Conservation (phyloP, 108 stramenopile genomes). For the Hondaea fermentalgiana region DNA sequence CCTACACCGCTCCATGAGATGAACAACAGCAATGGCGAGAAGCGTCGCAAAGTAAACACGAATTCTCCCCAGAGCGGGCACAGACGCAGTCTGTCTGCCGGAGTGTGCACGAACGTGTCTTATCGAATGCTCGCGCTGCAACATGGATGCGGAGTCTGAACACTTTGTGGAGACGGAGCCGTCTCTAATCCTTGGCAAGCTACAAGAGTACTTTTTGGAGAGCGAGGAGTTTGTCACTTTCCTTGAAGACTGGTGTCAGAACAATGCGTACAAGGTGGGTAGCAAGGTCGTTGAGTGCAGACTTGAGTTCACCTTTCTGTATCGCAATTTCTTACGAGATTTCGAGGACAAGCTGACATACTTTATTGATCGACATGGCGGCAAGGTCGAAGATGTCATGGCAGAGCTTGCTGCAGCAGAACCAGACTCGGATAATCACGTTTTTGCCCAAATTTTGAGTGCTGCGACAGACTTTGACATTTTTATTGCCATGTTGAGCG, state of each 20-base stretch:
- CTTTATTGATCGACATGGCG: background rate
- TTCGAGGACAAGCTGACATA: background rate
- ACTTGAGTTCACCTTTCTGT: slow-evolving; percentile 2
- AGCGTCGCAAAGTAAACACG: too few species aligned
- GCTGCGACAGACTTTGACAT: slow-evolving; percentile 44
- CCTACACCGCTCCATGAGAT: too few species aligned
- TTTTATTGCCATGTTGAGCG: slow-evolving; percentile 42
- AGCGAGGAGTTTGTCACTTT: background rate
- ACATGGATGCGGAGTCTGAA: too few species aligned
- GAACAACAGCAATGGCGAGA: too few species aligned
- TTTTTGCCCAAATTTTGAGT: slow-evolving; percentile 38
- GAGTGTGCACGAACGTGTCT: too few species aligned
- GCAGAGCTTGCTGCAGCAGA: background rate
- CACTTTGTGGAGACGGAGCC: too few species aligned
- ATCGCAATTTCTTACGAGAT: background rate
- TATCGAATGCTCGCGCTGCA: too few species aligned
- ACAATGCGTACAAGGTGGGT: background rate
- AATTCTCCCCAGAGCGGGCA: too few species aligned
- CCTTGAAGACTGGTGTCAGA: slow-evolving; percentile 9
- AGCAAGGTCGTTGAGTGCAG: background rate
- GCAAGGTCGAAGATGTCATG: background rate
- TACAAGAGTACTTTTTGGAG: slow-evolving; percentile 17
- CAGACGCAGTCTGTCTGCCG: too few species aligned
- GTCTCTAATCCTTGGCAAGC: background rate
- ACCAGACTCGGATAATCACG: slow-evolving; percentile 21